phyloP scores from a whole-genome alignment of 306 rosid species.

The Quercus alba region DNA sequence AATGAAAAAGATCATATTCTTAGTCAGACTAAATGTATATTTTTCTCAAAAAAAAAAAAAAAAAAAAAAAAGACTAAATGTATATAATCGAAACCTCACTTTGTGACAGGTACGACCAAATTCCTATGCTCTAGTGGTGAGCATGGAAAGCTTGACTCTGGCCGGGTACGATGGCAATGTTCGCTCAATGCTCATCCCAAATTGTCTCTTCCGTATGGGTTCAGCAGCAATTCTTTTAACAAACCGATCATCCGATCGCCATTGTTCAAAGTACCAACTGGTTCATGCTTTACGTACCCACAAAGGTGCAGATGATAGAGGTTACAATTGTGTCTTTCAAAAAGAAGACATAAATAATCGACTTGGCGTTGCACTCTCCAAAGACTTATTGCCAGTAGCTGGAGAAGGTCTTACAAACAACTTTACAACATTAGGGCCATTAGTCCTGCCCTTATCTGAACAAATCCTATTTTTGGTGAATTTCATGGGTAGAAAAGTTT shows the following conservation, averaged over 20 bases:
- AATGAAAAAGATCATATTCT: no score
- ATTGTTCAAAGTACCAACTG: not conserved
- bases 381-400: not conserved
- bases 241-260: not conserved
- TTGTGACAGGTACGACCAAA: not conserved
- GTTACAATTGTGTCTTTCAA: not conserved
- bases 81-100: no score
- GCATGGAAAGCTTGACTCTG: not conserved
- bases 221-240: not conserved
- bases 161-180: not conserved
- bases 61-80: no score
- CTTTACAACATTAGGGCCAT: not conserved
- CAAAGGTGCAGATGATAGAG: not conserved
- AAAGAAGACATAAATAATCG: not conserved
- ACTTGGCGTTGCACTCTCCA: not conserved
- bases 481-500: not conserved
- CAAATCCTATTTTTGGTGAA: not conserved
- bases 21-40: no score
- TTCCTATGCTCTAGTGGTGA: not conserved
- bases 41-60: no score
- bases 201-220: conserved; percentile 4
- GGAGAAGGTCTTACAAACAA: not conserved
- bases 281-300: not conserved
- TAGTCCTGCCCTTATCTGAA: not conserved
- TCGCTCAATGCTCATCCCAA: not conserved